Evolutionary conservation across 495 filamentous ascomycete species (phyloP).

Genomic region (Talaromyces stipitatus): DNA sequence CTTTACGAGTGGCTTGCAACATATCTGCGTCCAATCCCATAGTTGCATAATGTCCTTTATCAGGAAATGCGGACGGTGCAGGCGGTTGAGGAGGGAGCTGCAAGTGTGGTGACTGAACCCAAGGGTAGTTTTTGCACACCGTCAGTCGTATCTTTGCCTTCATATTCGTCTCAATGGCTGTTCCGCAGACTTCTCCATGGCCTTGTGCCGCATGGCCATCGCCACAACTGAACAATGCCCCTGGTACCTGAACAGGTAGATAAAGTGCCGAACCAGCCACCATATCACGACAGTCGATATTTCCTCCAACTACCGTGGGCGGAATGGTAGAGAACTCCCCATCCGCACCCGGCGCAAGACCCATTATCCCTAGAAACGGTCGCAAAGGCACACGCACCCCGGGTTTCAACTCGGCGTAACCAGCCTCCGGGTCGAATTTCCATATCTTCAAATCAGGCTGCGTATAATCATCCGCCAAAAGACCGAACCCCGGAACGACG

Average conservation of each 20-base stretch:
- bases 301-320: constrained; percentile 42
- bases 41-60: constrained; percentile 37
- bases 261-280: constrained; percentile 36
- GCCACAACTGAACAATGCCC: constrained; percentile 46
- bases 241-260: constrained; percentile 38
- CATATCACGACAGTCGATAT: constrained; percentile 43
- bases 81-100: constrained; percentile 23
- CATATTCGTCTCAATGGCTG: constrained; percentile 47
- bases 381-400: constrained; percentile 37
- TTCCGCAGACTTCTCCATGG: constrained; percentile 47
- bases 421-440: constrained; percentile 30
- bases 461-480: constrained; percentile 39
- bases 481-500: constrained; percentile 42
- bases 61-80: constrained; percentile 18
- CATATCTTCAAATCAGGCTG: constrained; percentile 39
- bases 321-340: constrained; percentile 42
- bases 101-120: constrained; percentile 37
- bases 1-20: constrained; percentile 36
- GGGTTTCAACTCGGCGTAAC: constrained; percentile 33
- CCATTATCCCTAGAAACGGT: constrained; percentile 45
- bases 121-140: constrained; percentile 34
- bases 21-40: constrained; percentile 37
- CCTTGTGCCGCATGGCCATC: constrained; percentile 49
- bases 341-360: constrained; percentile 34
- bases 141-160: constrained; percentile 37